Evolutionary conservation across 2,329 filamentous ascomycete genomes (phyloP).

Genomic region (Botrytis paeoniae): DNA sequence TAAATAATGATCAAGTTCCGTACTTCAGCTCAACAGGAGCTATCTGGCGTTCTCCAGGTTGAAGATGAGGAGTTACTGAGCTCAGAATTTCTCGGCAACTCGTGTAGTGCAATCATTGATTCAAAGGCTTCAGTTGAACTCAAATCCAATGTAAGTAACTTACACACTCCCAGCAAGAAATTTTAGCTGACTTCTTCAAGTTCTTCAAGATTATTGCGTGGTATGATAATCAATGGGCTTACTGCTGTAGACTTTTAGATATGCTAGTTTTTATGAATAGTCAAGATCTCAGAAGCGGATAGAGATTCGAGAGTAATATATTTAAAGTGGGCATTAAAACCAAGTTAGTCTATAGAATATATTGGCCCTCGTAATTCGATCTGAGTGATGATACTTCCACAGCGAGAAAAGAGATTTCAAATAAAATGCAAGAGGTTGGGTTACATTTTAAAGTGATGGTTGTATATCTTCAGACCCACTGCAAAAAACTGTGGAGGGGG

Average conservation of each 20-base stretch:
- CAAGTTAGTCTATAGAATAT: background rate
- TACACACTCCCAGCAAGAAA: background rate
- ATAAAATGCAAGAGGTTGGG: background rate
- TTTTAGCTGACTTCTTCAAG: background rate
- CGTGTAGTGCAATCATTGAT: background rate
- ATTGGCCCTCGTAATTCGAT: background rate
- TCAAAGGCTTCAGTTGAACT: background rate
- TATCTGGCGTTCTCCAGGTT: background rate
- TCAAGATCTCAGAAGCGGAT: background rate
- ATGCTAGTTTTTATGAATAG: background rate
- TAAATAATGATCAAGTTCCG: background rate
- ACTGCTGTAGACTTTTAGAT: background rate
- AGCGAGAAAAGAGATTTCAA: background rate
- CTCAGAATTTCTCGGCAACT: background rate
- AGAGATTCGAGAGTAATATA: background rate
- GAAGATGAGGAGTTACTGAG: background rate
- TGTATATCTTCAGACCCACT: background rate
- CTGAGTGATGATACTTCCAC: background rate
- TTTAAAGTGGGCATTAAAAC: background rate
- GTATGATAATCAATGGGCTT: background rate
- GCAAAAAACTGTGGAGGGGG: background rate
- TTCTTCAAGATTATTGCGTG: background rate
- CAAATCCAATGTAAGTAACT: background rate
- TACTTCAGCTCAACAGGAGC: background rate
- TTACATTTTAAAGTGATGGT: background rate